Evolutionary conservation across 169 alveolate species (phyloP), one percentile per base, ranked within the genome.

Genomic region (Cryptosporidium felis): DNA sequence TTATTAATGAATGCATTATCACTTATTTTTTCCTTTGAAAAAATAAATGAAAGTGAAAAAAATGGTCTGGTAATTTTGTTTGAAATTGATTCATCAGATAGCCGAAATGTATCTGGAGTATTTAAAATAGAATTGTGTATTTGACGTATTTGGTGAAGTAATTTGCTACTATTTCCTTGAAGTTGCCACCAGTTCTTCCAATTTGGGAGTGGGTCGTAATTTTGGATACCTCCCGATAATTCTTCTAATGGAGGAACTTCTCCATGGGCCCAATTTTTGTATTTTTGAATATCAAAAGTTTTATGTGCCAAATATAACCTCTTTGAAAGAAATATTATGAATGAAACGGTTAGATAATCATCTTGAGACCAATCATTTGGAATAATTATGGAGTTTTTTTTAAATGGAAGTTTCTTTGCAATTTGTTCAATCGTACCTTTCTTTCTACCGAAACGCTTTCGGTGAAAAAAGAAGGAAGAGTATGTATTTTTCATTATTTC

Each of bases 171-270:
- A 16, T 53, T n/a, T 1, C 74, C 56, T 53, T 74, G 60, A 12
- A 38, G 10, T 18, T 74, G 26, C 85, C 85, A 74, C 85, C 85
- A 74, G n/a, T 34, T 74, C 23, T 9, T 44, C 85, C 85, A 74
- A 14, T 74, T 56, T 3, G 85, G 85, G 14, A 74, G 59, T 40
- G 60, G 46, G 26, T 53, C 14, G 61, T 53, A 18, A 21, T 4
- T 16, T 14, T 18, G 9, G 28, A 6, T 23, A 18, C 61, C 67
- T 18, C 59, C 14, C 14, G 85, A 74, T 30, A 74, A 34, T 30
- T 49, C 85, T 26, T 74, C 85, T 36, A 74, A 56, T 3, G 85
- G 85, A 6, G 85, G 85, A 9, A 53, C 58, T 5, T 56, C 42
- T 14, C 85, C 85, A 49, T 53, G 40, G 28, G 28, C 41, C 85